Base-by-base conservation (phyloP, 257 asterid species). In the Ilex aquifolium region DNA sequence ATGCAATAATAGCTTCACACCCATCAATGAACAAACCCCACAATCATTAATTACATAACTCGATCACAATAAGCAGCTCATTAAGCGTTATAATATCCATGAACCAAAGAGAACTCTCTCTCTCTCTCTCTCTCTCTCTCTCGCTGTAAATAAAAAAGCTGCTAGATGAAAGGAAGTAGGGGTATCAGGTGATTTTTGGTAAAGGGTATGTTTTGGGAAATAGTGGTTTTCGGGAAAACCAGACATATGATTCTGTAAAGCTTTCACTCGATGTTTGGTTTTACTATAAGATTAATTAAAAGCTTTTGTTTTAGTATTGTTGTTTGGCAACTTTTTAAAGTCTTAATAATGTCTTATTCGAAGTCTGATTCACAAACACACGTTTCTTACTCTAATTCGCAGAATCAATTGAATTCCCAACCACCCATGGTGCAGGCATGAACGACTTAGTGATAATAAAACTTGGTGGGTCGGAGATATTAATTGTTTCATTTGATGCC, bases 1-100 rank as follows among this genome's bases (percentile, higher is more conserved):
- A 71, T 84, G 85, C 88, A 86, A 79, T 75, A 86, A 79, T 75
- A 65, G 70, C 62, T 62, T 60, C 14, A 65, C 79, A 60, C 52
- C 60, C 40, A 56, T 51, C 50, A 63, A 82, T 44, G 80, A 74
- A 74, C 70, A 69, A 68, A 49, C 48, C 13, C 77, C 51, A 5
- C 79, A 74, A 56, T 73, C 79, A 69, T 78, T 84, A 64, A 85
- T 84, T 59, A 72, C 75, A 1, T 44, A 73, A 76, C n/a, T 10
- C 60, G 63, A 59, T 57, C 63, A 54, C 54, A 58, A 67, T 66
- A 61, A 48, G 9, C 49, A 50, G 15, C 48, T 16, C 39, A 32
- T 16, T 13, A 16, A 29, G 29, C 9, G 9, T 21, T 30, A 44
- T 27, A 30, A 31, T 16, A 39, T 64, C 67, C 69, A 51, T 66